Percentiles rank a stretch among this genome's conserved stretches.
Evolutionary conservation across 352 stramenopile genomes (phyloP).

Genomic region (Globisporangium alternatum): DNA sequence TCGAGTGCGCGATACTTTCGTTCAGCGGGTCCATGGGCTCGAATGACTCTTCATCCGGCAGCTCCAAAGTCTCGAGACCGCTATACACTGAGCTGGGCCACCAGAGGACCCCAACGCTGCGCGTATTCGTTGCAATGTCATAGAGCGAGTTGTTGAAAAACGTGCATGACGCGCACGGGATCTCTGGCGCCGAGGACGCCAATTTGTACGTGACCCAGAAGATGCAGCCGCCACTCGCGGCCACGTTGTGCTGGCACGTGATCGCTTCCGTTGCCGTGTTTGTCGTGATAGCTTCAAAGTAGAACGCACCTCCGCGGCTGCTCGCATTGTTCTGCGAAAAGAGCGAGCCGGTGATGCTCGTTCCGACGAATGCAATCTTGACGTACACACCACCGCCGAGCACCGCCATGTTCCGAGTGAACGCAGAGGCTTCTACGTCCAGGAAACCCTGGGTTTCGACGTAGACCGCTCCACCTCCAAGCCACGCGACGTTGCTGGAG

Average conservation of each 20-base stretch:
- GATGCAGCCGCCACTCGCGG: constrained; percentile 54
- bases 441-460: constrained; percentile 26
- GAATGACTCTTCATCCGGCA: constrained; percentile 50
- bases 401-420: constrained; percentile 29
- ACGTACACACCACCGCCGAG: constrained; percentile 44
- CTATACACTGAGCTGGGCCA: constrained; percentile 50
- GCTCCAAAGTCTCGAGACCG: constrained; percentile 36
- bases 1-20: constrained; percentile 24
- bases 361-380: constrained; percentile 10
- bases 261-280: constrained; percentile 25
- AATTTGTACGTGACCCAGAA: constrained; percentile 50
- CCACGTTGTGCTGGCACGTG: constrained; percentile 34
- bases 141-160: constrained; percentile 53
- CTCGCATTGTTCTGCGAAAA: constrained; percentile 37
- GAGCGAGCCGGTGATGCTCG: constrained; percentile 17
- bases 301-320: constrained; percentile 46
- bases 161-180: constrained; percentile 34
- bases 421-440: constrained; percentile 14
- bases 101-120: constrained; percentile 50
- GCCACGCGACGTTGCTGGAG: constrained; percentile 20
- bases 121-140: constrained; percentile 57
- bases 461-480: constrained; percentile 33
- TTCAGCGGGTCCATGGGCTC: constrained; percentile 23
- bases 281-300: constrained; percentile 27
- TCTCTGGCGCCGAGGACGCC: constrained; percentile 12